A percentile compares a stretch with the other conserved stretches of the same genome.
Evolutionary conservation across 345 rosid species (phyloP).

Genomic region (Dovyalis caffra): DNA sequence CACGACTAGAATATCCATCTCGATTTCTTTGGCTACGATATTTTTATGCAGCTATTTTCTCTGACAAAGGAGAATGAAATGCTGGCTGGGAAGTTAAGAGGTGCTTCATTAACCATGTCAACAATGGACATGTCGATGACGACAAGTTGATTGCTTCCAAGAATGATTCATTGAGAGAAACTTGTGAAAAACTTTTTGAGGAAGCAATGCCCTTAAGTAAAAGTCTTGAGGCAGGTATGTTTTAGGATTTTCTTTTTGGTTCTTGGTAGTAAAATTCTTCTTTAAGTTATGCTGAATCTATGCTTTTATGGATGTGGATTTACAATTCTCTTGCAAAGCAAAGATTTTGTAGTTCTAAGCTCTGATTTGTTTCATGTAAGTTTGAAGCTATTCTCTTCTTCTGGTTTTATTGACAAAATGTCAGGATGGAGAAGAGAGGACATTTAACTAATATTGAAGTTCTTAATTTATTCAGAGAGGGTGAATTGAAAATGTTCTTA

Average conservation of each 20-base stretch:
- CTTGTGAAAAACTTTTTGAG: constrained; percentile 21
- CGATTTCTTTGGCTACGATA: background rate
- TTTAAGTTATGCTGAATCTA: background rate
- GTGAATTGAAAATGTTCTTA: background rate
- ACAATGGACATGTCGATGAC: constrained; percentile 24
- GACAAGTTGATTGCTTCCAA: constrained; percentile 24
- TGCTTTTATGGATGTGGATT: background rate
- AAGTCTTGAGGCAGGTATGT: constrained; percentile 58
- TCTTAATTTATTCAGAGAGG: too few species aligned
- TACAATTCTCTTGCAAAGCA: background rate
- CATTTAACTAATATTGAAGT: background rate
- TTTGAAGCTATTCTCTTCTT: background rate
- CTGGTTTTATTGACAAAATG: background rate
- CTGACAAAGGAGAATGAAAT: constrained; percentile 51
- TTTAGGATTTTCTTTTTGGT: background rate
- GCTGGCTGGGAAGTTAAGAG: constrained; percentile 43
- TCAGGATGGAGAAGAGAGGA: background rate
- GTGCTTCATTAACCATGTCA: constrained; percentile 14
- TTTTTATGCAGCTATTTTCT: constrained; percentile 54
- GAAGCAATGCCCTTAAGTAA: constrained; percentile 34
- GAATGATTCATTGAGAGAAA: constrained; percentile 27
- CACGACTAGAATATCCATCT: constrained; percentile 4
- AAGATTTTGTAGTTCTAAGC: background rate
- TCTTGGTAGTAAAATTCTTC: background rate
- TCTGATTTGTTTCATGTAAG: background rate